Base-by-base conservation (phyloP, 2,329 filamentous ascomycete species). In the Stylonectria norvegica region DNA sequence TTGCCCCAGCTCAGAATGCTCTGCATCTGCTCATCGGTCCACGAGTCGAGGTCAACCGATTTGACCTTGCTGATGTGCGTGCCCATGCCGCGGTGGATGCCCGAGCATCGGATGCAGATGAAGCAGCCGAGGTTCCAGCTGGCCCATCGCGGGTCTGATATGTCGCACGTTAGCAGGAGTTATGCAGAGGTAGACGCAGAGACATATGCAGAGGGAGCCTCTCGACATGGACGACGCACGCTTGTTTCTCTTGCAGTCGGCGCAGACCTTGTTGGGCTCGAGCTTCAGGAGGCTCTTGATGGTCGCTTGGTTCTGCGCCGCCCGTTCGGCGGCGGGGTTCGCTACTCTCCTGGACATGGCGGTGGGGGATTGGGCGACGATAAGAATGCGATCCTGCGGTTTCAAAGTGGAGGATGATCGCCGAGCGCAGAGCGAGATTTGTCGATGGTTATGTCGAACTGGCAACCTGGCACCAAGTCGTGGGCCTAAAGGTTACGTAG, bases 81-180 rank as follows among this genome's bases (percentile, higher is more conserved):
- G 59, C 93, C 93, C 90, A 98, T 97, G 54, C 91, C 89, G 61
- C 93, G 87, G 70, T 98, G 93, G 61, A 98, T 95, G 60, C 94
- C 94, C 14, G 93, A 98, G 70, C 93, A 98, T 63, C 90, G 85
- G 64, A 98, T 98, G 74, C 93, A 98, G 60, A 98, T 75, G 64
- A 98, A 98, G 61, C 98, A 83, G 57, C 93, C 93, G 39, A 98
- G 71, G 65, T 98, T 98, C 93, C 93, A 98, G 62, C 89, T 96
- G 20, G 93, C 93, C 93, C 93, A 98, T 85, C 93, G 81, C 46
- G 93, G 93, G 71, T 96, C 89, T 95, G 62, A 28, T 41, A 34
- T 38, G 36, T 54, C 32, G 43, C 29, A 36, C 9, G 16, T 16
- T 20, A 28, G 28, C 32, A 27, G 14, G 32, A 22, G 41, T 50